Conservation (phyloP, 2,329 filamentous ascomycete species). For the Monosporascus sp. region DNA sequence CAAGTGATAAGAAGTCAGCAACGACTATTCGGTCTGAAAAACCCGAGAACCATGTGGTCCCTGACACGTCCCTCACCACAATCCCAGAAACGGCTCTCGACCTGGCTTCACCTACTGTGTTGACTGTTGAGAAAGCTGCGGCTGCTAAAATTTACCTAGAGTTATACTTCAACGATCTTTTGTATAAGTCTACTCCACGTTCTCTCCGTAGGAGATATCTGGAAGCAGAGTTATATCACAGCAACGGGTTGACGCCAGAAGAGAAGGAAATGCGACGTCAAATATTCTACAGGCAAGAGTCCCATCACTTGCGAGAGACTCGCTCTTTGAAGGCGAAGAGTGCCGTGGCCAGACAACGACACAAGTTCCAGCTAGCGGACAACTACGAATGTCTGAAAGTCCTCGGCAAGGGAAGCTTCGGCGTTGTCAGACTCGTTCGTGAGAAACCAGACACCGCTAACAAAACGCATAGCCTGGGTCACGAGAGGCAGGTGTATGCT, state of each 20-base stretch:
- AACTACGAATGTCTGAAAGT: constrained; percentile 79
- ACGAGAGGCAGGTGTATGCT: constrained; percentile 65
- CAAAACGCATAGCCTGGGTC: constrained; percentile 10
- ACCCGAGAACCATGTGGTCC: constrained; percentile 15
- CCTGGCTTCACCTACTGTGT: constrained; percentile 28
- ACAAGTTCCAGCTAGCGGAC: constrained; percentile 45
- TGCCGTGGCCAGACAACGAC: constrained; percentile 31
- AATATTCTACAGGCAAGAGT: constrained; percentile 63
- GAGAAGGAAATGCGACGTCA: constrained; percentile 50
- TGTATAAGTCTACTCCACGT: constrained; percentile 52
- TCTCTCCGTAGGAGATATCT: constrained; percentile 56
- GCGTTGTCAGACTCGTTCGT: constrained; percentile 79
- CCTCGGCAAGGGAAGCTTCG: constrained; percentile 90
- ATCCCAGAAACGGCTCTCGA: constrained; percentile 30
- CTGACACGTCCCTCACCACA: constrained; percentile 22
- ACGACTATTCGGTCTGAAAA: constrained; percentile 22
- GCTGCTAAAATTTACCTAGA: constrained; percentile 85
- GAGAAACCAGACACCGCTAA: constrained; percentile 44
- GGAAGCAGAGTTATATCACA: constrained; percentile 56
- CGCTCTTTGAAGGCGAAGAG: constrained; percentile 64
- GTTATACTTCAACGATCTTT: constrained; percentile 70
- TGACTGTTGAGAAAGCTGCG: constrained; percentile 71
- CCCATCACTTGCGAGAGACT: constrained; percentile 66
- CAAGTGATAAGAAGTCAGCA: constrained; percentile 23
- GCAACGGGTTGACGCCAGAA: constrained; percentile 44